Percentiles rank a stretch among this genome's conserved stretches.
Conservation (phyloP, 805 yeast species). For the Kuraishia capsulata region DNA sequence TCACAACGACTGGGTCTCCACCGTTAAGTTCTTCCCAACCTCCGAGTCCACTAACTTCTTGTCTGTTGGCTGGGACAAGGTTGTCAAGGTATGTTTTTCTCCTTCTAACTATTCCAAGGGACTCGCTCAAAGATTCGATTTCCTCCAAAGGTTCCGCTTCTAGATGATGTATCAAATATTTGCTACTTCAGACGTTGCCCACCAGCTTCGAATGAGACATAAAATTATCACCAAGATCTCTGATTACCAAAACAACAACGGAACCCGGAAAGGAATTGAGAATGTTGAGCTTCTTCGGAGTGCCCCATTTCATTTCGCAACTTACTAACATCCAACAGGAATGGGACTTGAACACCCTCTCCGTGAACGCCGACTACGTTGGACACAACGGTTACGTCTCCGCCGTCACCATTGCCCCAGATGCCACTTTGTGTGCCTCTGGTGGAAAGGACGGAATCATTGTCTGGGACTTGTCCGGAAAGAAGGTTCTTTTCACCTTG, state of each 20-base stretch:
- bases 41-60: conserved; percentile 67
- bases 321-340: conserved; percentile 49
- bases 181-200: conserved; percentile 97
- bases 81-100: conserved; percentile 86
- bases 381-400: conserved; percentile 99
- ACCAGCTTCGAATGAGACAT: conserved; percentile 86
- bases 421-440: conserved; percentile 98
- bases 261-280: conserved; percentile 1
- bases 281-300: background rate
- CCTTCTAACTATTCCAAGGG: conserved; percentile 4
- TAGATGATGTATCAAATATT: conserved; percentile 81
- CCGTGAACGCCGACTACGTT: conserved; percentile 88
- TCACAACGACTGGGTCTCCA: conserved; percentile 98
- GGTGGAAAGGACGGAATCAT: conserved; percentile 99
- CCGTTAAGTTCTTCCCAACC: conserved; percentile 93
- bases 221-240: conserved; percentile 97
- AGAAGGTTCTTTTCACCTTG: conserved; percentile 85
- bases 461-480: conserved; percentile 93
- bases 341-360: conserved; percentile 85
- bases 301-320: too few relatives aligned
- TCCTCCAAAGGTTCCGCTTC: conserved; percentile 9
- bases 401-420: conserved; percentile 97
- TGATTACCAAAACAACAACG: too few relatives aligned
- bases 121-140: conserved; percentile 5
- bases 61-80: conserved; percentile 99